Evolutionary conservation across 108 stramenopile species (phyloP).

Genomic region (Stephanodiscus triporus): DNA sequence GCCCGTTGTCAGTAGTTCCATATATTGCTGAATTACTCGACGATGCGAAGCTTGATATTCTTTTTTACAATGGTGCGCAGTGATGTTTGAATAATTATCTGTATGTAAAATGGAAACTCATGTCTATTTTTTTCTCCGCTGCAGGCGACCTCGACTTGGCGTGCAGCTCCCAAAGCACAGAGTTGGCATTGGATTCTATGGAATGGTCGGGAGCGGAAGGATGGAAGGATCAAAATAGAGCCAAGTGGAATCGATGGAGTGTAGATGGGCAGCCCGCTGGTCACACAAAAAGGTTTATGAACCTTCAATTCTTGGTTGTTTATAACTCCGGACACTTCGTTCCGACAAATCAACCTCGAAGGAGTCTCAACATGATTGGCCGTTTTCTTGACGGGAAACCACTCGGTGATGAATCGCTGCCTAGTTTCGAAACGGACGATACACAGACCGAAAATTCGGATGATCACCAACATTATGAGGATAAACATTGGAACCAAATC

Average conservation of each 20-base stretch:
- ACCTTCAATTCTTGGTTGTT: conserved; percentile 63
- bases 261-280: conserved; percentile 55
- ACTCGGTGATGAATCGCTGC: conserved; percentile 43
- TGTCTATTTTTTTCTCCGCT: too few relatives aligned
- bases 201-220: conserved; percentile 60
- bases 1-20: conserved; percentile 60
- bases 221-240: conserved; percentile 49
- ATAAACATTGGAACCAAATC: neutral
- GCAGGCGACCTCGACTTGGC: conserved; percentile 74
- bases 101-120: too few relatives aligned
- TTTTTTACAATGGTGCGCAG: conserved; percentile 81
- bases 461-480: neutral
- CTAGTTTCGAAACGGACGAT: neutral
- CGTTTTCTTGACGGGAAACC: conserved; percentile 51
- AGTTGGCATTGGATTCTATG: conserved; percentile 65
- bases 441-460: neutral
- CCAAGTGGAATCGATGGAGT: conserved; percentile 59
- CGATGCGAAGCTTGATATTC: conserved; percentile 63
- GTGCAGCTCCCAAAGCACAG: conserved; percentile 60
- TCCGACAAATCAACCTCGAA: conserved; percentile 62
- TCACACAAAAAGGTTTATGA: conserved; percentile 55
- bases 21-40: conserved; percentile 79
- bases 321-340: conserved; percentile 75
- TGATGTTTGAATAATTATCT: too few relatives aligned
- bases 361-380: conserved; percentile 58